Percentiles rank a stretch among this genome's conserved stretches.
These are phyloP conservation scores for Phyllosticta capitalensis DNA, from an alignment of 2,329 filamentous ascomycete species.

Conservation along the genomic window DNA sequence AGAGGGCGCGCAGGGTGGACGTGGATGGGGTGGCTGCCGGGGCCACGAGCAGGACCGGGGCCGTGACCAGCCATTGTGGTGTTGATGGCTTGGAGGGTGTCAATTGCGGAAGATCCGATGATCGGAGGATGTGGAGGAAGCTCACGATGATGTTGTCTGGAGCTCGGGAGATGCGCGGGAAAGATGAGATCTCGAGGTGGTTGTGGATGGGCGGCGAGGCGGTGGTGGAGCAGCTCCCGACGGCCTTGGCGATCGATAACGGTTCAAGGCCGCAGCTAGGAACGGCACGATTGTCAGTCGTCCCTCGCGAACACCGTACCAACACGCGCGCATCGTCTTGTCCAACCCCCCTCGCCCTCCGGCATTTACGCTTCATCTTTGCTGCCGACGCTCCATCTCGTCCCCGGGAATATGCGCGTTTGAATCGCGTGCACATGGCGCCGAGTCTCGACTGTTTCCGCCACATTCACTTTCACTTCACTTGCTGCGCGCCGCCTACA, in stretches of 20 bases:
- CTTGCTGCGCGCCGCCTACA: constrained; percentile 8
- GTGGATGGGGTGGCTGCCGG: constrained; percentile 42
- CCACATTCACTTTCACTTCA: background rate
- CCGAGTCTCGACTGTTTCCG: background rate
- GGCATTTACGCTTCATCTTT: background rate
- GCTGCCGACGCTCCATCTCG: background rate
- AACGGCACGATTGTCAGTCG: background rate
- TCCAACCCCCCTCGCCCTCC: background rate
- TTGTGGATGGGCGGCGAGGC: background rate
- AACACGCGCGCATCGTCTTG: background rate
- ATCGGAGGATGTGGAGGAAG: background rate
- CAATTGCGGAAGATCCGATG: background rate
- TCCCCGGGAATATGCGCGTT: background rate
- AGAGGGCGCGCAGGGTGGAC: constrained; percentile 55
- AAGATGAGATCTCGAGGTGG: background rate
- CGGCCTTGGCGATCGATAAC: background rate
- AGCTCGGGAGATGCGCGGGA: background rate
- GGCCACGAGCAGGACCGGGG: constrained; percentile 7
- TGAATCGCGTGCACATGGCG: background rate
- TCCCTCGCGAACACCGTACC: background rate
- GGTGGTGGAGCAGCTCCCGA: background rate
- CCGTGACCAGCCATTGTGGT: constrained; percentile 9
- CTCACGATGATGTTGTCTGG: background rate
- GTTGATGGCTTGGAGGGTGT: background rate
- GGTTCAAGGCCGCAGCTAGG: background rate